These are phyloP conservation scores for Hortiboletus flavorubellus DNA, from an alignment of 768 basidiomycete species.

Conservation along the genomic window DNA sequence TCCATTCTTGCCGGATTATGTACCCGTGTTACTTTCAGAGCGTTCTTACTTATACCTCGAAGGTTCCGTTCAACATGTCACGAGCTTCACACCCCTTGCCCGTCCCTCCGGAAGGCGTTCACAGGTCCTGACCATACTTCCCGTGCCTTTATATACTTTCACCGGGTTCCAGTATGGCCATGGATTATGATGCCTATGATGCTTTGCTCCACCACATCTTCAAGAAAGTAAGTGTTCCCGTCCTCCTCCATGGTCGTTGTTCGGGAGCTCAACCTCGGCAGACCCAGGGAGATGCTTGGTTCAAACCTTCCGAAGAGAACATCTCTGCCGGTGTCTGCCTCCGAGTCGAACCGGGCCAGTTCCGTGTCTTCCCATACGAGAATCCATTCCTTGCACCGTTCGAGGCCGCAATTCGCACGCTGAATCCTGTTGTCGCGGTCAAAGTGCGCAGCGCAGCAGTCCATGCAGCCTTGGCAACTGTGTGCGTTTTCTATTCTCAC, in stretches of 20 bases:
- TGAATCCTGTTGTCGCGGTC: conserved; percentile 85
- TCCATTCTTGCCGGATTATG: conserved; percentile 3
- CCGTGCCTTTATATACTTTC: not conserved
- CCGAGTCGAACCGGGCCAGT: conserved; percentile 62
- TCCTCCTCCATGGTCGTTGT: not conserved
- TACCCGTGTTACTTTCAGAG: not conserved
- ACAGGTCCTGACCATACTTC: not conserved
- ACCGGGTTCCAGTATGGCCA: conserved; percentile 20
- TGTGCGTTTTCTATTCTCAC: conserved; percentile 42
- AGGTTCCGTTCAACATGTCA: not conserved
- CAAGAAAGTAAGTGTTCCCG: conserved; percentile 49
- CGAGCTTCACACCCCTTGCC: not conserved
- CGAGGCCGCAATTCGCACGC: conserved; percentile 66
- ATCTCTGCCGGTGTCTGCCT: conserved; percentile 76
- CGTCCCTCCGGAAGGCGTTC: not conserved
- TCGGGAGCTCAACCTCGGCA: conserved; percentile 25
- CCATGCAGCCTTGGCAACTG: conserved; percentile 69
- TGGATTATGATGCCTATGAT: conserved; percentile 73
- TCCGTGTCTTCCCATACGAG: conserved; percentile 84
- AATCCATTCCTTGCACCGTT: conserved; percentile 79
- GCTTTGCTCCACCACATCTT: conserved; percentile 79
- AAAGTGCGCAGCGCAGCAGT: conserved; percentile 78
- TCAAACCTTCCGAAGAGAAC: conserved; percentile 82
- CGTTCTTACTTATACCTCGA: conserved; percentile 22
- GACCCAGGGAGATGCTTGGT: conserved; percentile 85